phyloP scores from a whole-genome alignment of 2,329 filamentous ascomycete species.

The Colletotrichum sp. region DNA sequence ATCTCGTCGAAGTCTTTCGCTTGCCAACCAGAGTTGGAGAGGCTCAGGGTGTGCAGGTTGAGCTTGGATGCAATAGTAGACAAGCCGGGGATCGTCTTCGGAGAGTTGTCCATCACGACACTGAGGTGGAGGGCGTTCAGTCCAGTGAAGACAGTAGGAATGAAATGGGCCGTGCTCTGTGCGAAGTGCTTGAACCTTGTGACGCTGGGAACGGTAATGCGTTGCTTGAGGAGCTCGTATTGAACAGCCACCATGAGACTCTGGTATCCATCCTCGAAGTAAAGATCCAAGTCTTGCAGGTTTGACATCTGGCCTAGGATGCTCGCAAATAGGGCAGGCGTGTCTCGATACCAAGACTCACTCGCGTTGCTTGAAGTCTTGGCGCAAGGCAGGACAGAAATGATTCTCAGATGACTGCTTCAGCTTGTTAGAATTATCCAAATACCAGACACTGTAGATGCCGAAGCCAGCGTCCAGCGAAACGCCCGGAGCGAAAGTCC shows the following conservation, averaged over 20 bases:
- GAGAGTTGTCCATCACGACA: rapidly evolving
- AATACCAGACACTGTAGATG: not conserved
- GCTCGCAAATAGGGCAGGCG: not conserved
- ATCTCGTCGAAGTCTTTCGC: not conserved
- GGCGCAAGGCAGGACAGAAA: not conserved
- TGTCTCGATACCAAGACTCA: not conserved
- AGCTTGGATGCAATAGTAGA: not conserved
- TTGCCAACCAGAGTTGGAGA: not conserved
- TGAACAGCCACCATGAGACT: not conserved
- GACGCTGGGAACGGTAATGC: not conserved
- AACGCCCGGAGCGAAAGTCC: not conserved
- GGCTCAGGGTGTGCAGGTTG: not conserved
- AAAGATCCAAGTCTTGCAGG: not conserved
- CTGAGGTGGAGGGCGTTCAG: not conserved
- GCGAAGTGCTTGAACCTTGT: not conserved
- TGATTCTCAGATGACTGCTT: not conserved
- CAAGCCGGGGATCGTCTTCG: not conserved
- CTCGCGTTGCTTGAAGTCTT: not conserved
- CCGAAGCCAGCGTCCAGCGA: not conserved
- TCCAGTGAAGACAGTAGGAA: not conserved
- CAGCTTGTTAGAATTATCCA: not conserved
- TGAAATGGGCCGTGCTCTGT: not conserved
- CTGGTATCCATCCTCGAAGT: not conserved
- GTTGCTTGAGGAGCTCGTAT: not conserved
- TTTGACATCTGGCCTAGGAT: not conserved